A percentile compares a stretch with the other conserved stretches of the same genome.
phyloP scores from a whole-genome alignment of 192 early-diverging fungal species.

The Cladochytrium replicatum region DNA sequence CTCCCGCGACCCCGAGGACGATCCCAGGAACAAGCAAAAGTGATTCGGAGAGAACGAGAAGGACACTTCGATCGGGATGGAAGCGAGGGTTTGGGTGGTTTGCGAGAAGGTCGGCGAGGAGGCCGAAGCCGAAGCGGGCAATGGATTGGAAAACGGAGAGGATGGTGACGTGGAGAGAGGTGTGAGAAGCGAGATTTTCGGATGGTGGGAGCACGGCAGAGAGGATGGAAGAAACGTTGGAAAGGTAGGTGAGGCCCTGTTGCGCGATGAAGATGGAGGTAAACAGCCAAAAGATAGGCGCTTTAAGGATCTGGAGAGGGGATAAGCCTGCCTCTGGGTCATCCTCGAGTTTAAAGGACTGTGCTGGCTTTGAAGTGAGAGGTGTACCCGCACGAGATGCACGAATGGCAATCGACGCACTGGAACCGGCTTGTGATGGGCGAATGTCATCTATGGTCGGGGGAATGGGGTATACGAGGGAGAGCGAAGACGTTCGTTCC shows the following conservation, averaged over 20 bases:
- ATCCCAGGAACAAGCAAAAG: constrained; percentile 2
- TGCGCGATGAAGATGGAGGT: constrained; percentile 6
- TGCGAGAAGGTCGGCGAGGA: constrained; percentile 7
- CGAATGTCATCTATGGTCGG: no score
- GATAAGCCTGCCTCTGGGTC: constrained; percentile 1
- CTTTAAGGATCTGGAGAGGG: constrained; percentile 17
- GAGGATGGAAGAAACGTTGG: constrained; percentile 20
- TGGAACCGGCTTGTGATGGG: no score
- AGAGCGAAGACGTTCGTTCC: no score
- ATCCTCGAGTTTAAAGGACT: neutral
- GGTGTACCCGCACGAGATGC: no score
- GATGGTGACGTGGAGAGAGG: constrained; percentile 18
- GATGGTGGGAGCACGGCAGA: neutral
- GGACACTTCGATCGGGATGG: constrained; percentile 10
- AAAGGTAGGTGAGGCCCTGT: constrained; percentile 23
- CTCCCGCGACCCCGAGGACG: neutral
- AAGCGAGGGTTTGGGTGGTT: no score
- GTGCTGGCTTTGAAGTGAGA: no score
- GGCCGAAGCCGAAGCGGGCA: constrained; percentile 7
- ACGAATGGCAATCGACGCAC: no score
- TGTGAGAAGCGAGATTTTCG: neutral
- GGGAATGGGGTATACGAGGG: no score
- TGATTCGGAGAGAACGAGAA: constrained; percentile 12
- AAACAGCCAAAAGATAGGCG: constrained; percentile 23
- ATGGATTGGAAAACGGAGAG: constrained; percentile 16